Percentiles rank a stretch among this genome's conserved stretches.
phyloP scores from a whole-genome alignment of 805 yeast genomes.

The Starmerella ratchasimensis region DNA sequence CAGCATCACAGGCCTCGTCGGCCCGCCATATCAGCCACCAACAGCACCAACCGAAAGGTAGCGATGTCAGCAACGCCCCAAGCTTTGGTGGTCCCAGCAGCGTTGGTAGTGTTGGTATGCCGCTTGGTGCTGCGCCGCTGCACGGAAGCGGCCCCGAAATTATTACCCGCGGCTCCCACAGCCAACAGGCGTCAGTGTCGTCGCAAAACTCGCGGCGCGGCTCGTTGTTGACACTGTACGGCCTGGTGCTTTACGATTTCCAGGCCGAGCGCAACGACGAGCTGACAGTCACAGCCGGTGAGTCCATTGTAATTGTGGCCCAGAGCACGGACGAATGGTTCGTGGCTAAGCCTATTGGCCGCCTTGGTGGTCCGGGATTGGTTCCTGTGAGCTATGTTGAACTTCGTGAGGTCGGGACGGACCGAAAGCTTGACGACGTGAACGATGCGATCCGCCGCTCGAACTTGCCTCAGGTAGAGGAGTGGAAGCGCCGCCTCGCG shows the following conservation, averaged over 20 bases:
- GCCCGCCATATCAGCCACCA: background rate
- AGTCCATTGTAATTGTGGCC: slow-evolving; percentile 83
- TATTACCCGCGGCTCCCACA: slow-evolving; percentile 1
- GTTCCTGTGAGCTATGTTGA: slow-evolving; percentile 87
- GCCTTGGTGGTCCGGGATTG: slow-evolving; percentile 93
- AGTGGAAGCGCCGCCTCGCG: slow-evolving; percentile 86
- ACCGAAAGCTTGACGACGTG: slow-evolving; percentile 44
- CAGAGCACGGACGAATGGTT: slow-evolving; percentile 96
- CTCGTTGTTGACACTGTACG: slow-evolving; percentile 45
- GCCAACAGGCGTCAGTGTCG: slow-evolving; percentile 4
- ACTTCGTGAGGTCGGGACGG: slow-evolving; percentile 60
- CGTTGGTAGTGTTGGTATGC: background rate
- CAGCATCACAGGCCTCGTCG: slow-evolving; percentile 5
- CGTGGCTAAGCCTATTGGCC: slow-evolving; percentile 88
- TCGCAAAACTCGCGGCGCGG: slow-evolving; percentile 6
- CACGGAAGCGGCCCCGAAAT: slow-evolving; percentile 7
- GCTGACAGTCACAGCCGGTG: slow-evolving; percentile 71
- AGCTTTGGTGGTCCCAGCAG: too few species aligned
- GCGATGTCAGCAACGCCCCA: too few species aligned
- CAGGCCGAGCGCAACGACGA: slow-evolving; percentile 75
- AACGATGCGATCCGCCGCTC: slow-evolving; percentile 48
- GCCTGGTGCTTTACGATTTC: slow-evolving; percentile 75
- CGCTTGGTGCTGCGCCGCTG: background rate
- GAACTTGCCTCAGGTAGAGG: slow-evolving; percentile 80
- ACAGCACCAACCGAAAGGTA: background rate